Percentiles rank a stretch among this genome's conserved stretches.
Evolutionary conservation across 2,329 filamentous ascomycete genomes (phyloP).

Genomic region (Spiromastix sp.): DNA sequence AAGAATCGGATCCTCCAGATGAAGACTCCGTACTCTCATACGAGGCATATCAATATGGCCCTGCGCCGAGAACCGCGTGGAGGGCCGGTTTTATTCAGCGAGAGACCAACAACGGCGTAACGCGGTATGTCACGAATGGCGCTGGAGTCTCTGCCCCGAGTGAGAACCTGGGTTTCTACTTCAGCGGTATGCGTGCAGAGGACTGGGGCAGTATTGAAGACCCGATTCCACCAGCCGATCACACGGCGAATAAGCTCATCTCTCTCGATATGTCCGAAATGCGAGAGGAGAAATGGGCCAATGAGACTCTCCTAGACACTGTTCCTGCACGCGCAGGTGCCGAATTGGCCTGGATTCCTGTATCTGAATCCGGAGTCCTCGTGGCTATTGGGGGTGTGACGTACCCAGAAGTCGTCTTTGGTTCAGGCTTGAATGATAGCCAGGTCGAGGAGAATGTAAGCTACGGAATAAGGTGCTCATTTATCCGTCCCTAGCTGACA

Average conservation of each 20-base stretch:
- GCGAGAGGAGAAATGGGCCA: constrained; percentile 44
- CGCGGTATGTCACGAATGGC: constrained; percentile 54
- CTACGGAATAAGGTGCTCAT: background rate
- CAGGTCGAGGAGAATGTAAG: constrained; percentile 14
- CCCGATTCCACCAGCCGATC: constrained; percentile 21
- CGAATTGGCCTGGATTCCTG: constrained; percentile 53
- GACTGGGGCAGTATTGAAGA: constrained; percentile 41
- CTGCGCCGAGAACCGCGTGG: constrained; percentile 34
- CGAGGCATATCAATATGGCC: constrained; percentile 43
- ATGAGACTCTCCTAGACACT: constrained; percentile 40
- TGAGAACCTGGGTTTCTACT: constrained; percentile 63
- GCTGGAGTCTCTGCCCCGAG: constrained; percentile 55
- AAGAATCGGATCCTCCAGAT: constrained; percentile 29
- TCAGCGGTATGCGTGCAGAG: constrained; percentile 50
- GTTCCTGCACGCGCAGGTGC: constrained; percentile 50
- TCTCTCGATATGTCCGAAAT: constrained; percentile 49
- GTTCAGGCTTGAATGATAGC: constrained; percentile 2
- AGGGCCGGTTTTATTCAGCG: constrained; percentile 32
- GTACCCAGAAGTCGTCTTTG: constrained; percentile 15
- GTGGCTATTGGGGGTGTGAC: constrained; percentile 30
- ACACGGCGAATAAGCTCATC: constrained; percentile 47
- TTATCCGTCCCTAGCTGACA: constrained; percentile 1
- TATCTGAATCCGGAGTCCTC: constrained; percentile 26
- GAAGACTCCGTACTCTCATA: constrained; percentile 41
- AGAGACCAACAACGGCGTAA: constrained; percentile 39